phyloP scores from a whole-genome alignment of 192 early-diverging fungal species.

The Spizellomyces sp. region DNA sequence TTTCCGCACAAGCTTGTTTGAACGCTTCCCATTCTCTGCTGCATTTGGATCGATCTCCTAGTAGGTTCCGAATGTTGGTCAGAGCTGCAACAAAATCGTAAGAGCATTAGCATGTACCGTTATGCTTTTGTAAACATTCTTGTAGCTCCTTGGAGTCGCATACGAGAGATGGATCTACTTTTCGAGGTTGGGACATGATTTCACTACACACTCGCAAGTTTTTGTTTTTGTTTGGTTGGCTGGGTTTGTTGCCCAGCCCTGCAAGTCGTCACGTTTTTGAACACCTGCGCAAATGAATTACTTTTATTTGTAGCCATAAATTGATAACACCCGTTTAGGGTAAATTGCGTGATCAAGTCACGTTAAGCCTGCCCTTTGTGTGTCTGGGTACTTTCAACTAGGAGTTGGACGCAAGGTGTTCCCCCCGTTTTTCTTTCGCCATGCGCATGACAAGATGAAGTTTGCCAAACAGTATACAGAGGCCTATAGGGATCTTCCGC shows the following conservation, averaged over 20 bases:
- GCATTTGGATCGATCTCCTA: constrained; percentile 61
- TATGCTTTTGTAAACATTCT: constrained; percentile 55
- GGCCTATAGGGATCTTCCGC: constrained; percentile 26
- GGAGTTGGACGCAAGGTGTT: no score
- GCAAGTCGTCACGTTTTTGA: neutral
- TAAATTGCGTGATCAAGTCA: neutral
- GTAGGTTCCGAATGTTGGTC: neutral
- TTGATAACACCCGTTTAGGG: neutral
- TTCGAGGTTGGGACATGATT: constrained; percentile 5
- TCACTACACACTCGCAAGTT: neutral
- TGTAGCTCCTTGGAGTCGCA: constrained; percentile 65
- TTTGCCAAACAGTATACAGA: constrained; percentile 33
- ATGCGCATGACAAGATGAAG: constrained; percentile 14
- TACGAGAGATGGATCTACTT: constrained; percentile 20
- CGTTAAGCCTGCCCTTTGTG: neutral
- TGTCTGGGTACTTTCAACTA: no score
- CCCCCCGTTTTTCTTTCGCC: neutral
- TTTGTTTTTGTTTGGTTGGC: neutral
- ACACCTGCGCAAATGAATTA: no score
- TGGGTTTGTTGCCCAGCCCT: neutral
- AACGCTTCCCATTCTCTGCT: constrained; percentile 67
- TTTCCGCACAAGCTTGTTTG: constrained; percentile 53
- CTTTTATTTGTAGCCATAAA: neutral
- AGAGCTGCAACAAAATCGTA: neutral
- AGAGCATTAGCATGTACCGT: constrained; percentile 20